phyloP scores from a whole-genome alignment of 305 asterid species.

The Solanum hybrid region DNA sequence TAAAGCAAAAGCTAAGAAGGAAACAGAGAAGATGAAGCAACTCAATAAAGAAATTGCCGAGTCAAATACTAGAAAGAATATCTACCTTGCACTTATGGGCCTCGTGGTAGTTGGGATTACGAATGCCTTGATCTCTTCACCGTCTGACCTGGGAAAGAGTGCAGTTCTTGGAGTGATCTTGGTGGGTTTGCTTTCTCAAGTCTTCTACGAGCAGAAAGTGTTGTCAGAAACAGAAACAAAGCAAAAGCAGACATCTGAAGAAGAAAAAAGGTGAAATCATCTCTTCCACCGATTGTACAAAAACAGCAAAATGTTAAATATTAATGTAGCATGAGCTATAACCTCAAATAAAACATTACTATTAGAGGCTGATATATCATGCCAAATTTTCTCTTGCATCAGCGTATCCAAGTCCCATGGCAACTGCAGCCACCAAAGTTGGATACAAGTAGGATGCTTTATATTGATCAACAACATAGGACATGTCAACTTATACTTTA shows the following conservation, averaged over 20 bases:
- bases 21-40: slow-evolving; percentile 46
- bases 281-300: background rate
- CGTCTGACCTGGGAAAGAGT: slow-evolving; percentile 52
- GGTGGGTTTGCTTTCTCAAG: slow-evolving; percentile 70
- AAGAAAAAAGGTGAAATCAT: slow-evolving; percentile 22
- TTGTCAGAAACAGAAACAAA: slow-evolving; percentile 32
- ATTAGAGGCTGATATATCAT: slow-evolving; percentile 68
- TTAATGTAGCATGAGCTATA: slow-evolving; percentile 61
- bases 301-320: background rate
- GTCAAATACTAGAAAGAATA: slow-evolving; percentile 50
- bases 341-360: slow-evolving; percentile 53
- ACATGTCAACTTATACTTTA: background rate
- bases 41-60: slow-evolving; percentile 50
- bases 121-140: slow-evolving; percentile 42
- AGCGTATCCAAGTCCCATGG: slow-evolving; percentile 27
- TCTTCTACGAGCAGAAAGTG: slow-evolving; percentile 65
- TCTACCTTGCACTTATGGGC: slow-evolving; percentile 61
- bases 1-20: slow-evolving; percentile 49
- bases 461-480: slow-evolving; percentile 6
- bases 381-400: slow-evolving; percentile 66
- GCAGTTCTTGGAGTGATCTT: slow-evolving; percentile 65
- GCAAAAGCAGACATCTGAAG: slow-evolving; percentile 28
- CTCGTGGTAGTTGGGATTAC: slow-evolving; percentile 52
- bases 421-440: slow-evolving; percentile 45
- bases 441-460: slow-evolving; percentile 35